Conservation (phyloP, 208 protist genomes). For the Crithidia brevicula region DNA sequence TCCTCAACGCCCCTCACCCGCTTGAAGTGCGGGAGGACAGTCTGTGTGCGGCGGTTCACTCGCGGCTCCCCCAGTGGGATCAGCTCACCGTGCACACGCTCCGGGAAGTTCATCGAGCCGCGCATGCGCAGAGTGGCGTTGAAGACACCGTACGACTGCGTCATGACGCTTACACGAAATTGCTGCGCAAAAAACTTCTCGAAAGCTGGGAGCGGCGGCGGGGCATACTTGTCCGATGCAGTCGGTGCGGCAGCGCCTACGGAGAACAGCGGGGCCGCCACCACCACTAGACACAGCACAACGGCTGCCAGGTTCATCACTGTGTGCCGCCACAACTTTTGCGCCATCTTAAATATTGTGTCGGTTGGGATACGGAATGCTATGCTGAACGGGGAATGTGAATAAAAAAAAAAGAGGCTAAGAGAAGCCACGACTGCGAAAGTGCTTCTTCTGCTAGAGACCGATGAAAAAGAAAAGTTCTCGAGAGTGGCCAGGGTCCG, state of each 20-base stretch:
- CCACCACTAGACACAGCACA: constrained; percentile 9
- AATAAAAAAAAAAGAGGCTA: no score
- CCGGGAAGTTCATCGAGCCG: constrained; percentile 62
- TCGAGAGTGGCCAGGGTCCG: no score
- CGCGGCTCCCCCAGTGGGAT: constrained; percentile 53
- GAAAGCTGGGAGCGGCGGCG: constrained; percentile 32
- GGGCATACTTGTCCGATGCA: constrained; percentile 7
- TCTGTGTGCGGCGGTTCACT: constrained; percentile 16
- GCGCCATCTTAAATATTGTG: no score
- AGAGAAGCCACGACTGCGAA: no score
- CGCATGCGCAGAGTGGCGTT: constrained; percentile 70
- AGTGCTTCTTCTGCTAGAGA: no score
- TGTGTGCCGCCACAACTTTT: neutral
- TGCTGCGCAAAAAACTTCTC: constrained; percentile 61
- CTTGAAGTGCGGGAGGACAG: constrained; percentile 49
- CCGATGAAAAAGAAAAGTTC: no score
- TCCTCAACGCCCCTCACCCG: constrained; percentile 34
- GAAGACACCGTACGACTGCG: constrained; percentile 62
- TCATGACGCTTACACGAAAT: constrained; percentile 78
- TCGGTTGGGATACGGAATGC: no score
- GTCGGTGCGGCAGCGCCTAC: neutral
- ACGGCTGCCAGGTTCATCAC: neutral
- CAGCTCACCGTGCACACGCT: constrained; percentile 69
- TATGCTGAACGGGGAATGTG: no score
- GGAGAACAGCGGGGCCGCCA: neutral